Evolutionary conservation across 495 filamentous ascomycete species (phyloP).

Genomic region (Neurospora tetrasperma): DNA sequence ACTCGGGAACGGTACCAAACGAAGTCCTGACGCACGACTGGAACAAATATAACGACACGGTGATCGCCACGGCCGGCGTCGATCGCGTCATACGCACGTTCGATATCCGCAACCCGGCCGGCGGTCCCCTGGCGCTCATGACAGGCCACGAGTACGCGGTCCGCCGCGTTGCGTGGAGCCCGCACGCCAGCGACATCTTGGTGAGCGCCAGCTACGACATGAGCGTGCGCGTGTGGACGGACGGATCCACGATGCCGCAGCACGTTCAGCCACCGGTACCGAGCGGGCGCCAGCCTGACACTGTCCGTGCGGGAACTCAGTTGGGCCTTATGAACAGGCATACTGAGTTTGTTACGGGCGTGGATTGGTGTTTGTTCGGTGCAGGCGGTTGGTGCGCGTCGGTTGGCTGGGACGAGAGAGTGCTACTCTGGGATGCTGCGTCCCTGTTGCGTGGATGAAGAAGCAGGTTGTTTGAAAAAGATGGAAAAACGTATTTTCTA

Average conservation of each 20-base stretch:
- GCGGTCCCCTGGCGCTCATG: constrained; percentile 61
- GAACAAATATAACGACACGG: constrained; percentile 87
- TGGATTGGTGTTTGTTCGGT: constrained; percentile 97
- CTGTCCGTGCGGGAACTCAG: constrained; percentile 48
- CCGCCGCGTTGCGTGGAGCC: constrained; percentile 75
- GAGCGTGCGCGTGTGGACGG: constrained; percentile 88
- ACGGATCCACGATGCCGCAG: constrained; percentile 48
- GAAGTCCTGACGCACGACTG: constrained; percentile 94
- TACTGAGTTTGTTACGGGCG: constrained; percentile 93
- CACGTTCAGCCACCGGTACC: not conserved
- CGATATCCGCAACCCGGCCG: constrained; percentile 64
- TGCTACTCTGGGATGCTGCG: constrained; percentile 84
- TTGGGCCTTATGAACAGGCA: constrained; percentile 83
- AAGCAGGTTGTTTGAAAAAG: not conserved
- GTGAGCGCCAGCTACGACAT: constrained; percentile 93
- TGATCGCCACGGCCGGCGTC: constrained; percentile 84
- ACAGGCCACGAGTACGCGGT: constrained; percentile 87
- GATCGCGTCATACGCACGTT: constrained; percentile 79
- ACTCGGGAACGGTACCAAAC: constrained; percentile 30
- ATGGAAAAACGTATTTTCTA: too few relatives aligned
- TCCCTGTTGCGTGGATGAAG: constrained; percentile 23
- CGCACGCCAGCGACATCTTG: constrained; percentile 76
- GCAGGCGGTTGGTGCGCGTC: constrained; percentile 91
- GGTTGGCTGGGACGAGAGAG: constrained; percentile 83
- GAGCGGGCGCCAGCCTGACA: constrained; percentile 12